Evolutionary conservation across 345 rosid genomes (phyloP), one percentile per base, ranked within the genome.

Genomic region (Eutrema yunnanense): DNA sequence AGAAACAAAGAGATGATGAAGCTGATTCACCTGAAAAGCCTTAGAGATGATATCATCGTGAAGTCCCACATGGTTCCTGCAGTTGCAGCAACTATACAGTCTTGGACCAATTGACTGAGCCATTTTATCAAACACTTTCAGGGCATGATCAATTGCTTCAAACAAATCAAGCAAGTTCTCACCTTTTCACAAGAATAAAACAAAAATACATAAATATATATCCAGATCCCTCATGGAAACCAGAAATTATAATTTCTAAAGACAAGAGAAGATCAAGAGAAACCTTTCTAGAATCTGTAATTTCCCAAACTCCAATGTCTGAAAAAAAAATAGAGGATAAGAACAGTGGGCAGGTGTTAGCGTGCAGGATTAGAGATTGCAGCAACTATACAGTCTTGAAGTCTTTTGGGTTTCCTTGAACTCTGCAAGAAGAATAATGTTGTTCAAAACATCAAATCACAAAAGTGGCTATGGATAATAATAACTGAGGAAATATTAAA

Each of bases 1-100:
- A 19, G 9, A 46, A 30, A 22, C 22, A 43, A 57, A 27, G 34
- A 37, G 44, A 71, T 63, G 53, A 69, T 9, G 73, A 46, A 69
- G 67, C 27, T 67, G 78, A 48, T 63, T 75, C 76, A 92, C 98
- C 97, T 92, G 98, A 84, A 92, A 92, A 72, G 92, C 85, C 84
- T 92, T 92, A 26, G 98, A 92, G 77, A 92, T 84, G 66, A 92
- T 81, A 80, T 92, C 96, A 62, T 92, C 92, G 44, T 92, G 98
- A 80, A 90, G 82, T 11, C 96, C 82, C 12, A 92, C 90, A 73
- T 79, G 96, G 76, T 90, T 92, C 53, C 90, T 78, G 75, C 96
- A 92, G 76, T 88, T 87, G 37, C 78, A 88, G 82, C 98, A 92
- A 82, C 97, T 84, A 73, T 92, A 92, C 69, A 92, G 67, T 57